Conservation (phyloP, 139 green algal genomes). For the Asterochloris sp. region DNA sequence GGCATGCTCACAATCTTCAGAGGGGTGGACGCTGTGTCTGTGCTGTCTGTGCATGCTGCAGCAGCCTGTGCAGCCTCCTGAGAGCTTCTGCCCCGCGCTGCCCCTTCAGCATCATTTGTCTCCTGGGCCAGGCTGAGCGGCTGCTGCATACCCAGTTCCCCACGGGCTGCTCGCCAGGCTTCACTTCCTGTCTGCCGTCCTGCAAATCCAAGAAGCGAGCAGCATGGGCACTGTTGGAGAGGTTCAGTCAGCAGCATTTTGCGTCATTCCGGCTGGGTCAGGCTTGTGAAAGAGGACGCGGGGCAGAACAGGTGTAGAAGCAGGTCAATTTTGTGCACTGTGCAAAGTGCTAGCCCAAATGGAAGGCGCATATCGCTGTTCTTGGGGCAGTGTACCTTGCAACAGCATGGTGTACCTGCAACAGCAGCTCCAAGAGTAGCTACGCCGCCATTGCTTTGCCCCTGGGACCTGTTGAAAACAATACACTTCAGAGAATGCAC, state of each 20-base stretch:
- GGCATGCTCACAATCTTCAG: no score
- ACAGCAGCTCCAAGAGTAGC: no score
- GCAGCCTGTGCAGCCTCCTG: not conserved
- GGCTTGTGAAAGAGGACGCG: not conserved
- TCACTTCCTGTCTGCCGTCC: constrained; percentile 34
- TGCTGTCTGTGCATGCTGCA: not conserved
- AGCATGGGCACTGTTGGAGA: not conserved
- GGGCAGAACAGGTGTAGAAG: not conserved
- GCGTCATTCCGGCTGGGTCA: not conserved
- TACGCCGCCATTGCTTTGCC: no score
- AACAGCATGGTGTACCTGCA: no score
- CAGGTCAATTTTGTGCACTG: not conserved
- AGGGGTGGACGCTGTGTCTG: not conserved
- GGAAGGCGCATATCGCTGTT: no score
- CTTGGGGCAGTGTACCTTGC: no score
- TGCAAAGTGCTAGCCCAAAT: no score
- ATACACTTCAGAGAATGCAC: no score
- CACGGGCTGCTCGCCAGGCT: constrained; percentile 31
- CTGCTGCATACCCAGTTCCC: constrained; percentile 24
- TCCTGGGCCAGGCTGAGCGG: not conserved
- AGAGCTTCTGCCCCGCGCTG: not conserved
- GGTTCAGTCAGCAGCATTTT: not conserved
- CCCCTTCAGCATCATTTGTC: not conserved
- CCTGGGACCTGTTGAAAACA: no score
- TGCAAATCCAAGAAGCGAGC: not conserved